phyloP scores from a whole-genome alignment of 345 rosid genomes.

The Arabis alpina region DNA sequence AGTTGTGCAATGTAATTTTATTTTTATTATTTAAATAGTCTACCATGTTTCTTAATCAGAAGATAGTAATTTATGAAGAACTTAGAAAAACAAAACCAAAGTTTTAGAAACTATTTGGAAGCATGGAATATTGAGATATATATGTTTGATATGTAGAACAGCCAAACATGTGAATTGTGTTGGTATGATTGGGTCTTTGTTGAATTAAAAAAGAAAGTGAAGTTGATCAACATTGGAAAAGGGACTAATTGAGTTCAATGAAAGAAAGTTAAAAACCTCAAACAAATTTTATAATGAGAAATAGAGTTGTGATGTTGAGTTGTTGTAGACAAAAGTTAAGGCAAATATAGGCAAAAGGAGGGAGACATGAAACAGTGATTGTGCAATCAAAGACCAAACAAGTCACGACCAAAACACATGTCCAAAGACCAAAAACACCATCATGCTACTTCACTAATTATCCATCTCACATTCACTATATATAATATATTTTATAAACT shows the following conservation, averaged over 20 bases:
- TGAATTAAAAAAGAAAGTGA: constrained; percentile 17
- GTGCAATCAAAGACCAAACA: constrained; percentile 42
- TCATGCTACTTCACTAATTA: constrained; percentile 35
- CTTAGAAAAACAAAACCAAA: not conserved
- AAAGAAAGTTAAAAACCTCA: constrained; percentile 38
- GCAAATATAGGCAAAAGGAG: constrained; percentile 36
- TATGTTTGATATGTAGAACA: constrained; percentile 23
- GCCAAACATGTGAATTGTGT: not conserved
- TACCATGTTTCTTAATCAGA: not conserved
- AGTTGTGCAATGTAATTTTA: too few species aligned
- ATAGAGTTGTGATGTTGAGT: constrained; percentile 37
- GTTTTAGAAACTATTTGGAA: constrained; percentile 6
- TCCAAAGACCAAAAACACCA: constrained; percentile 42
- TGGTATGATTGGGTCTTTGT: constrained; percentile 8
- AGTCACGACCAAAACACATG: constrained; percentile 44
- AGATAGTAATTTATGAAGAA: not conserved
- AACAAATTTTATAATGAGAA: constrained; percentile 7
- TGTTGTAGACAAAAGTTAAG: constrained; percentile 43
- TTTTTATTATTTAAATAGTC: not conserved
- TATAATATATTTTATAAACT: not conserved
- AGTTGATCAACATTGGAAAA: constrained; percentile 33
- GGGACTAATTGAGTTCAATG: constrained; percentile 26
- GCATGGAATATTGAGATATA: not conserved
- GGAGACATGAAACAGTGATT: constrained; percentile 47
- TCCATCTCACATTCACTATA: constrained; percentile 29